phyloP scores from a whole-genome alignment of 2,329 filamentous ascomycete genomes.

The Rosellinia necatrix region DNA sequence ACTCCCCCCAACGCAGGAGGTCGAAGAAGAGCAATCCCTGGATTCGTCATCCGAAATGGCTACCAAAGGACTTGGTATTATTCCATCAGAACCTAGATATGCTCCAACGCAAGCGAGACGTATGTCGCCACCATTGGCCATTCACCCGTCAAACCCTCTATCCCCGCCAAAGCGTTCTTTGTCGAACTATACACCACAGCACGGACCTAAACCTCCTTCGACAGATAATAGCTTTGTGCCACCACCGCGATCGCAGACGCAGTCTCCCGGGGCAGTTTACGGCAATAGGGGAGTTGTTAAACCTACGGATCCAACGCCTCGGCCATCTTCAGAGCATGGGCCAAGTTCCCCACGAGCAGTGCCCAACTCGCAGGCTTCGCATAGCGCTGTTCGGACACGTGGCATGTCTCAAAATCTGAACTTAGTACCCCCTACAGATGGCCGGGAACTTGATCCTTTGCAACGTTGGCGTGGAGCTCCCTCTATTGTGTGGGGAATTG shows the following conservation, averaged over 20 bases:
- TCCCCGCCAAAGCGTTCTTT: slow-evolving; percentile 61
- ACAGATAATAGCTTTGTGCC: slow-evolving; percentile 52
- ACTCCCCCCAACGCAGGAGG: slow-evolving; percentile 64
- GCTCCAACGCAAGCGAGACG: slow-evolving; percentile 47
- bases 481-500: slow-evolving; percentile 85
- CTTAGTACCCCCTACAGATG: slow-evolving; percentile 66
- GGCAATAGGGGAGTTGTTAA: slow-evolving; percentile 43
- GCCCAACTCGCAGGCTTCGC: slow-evolving; percentile 25
- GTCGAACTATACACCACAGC: slow-evolving; percentile 57
- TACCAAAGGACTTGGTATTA: slow-evolving; percentile 31
- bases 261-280: slow-evolving; percentile 60
- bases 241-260: slow-evolving; percentile 64
- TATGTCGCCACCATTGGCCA: slow-evolving; percentile 55
- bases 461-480: slow-evolving; percentile 91
- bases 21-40: slow-evolving; percentile 60
- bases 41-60: slow-evolving; percentile 34
- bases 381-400: slow-evolving; percentile 48
- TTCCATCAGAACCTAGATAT: slow-evolving; percentile 44
- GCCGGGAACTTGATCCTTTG: slow-evolving; percentile 73
- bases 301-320: slow-evolving; percentile 51
- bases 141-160: slow-evolving; percentile 47
- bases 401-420: slow-evolving; percentile 61
- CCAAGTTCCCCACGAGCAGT: slow-evolving; percentile 45
- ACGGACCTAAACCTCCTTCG: slow-evolving; percentile 39
- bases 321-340: slow-evolving; percentile 59